Evolutionary conservation across 2,329 filamentous ascomycete species (phyloP), one percentile per base, ranked within the genome.

Genomic region (Trichoderma sp.): DNA sequence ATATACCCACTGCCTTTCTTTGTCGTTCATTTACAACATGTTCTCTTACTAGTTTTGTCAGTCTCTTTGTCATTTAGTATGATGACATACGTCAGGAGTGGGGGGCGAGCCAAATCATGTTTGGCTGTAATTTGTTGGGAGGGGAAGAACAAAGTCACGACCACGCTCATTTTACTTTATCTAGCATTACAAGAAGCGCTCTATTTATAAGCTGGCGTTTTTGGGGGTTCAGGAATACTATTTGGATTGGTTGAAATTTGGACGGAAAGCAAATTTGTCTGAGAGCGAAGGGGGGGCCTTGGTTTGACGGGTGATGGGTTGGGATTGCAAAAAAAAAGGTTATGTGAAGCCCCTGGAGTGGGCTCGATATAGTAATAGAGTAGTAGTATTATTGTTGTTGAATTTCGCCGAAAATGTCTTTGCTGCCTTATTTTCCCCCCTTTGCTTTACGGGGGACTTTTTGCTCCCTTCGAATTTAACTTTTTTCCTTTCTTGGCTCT

Each of bases 1-100:
- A 34, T 67, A 67, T 64, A 64, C 65, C 66, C 37, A 52, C 32
- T 42, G 9, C 42, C 22, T n/a, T 64, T 53, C 27, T 45, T 64
- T 54, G 32, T 39, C 48, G 13, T 53, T 54, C 32, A 39, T 53
- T 52, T 42, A 37, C 22, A 50, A n/a, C 3, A 25, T 50, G 19
- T 64, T 64, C 32, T 54, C 48, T 22, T 42, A 29, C 25, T 17
- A 39, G 17, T 29, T 53, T 63, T 54, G 22, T 52, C 59, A n/a
- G 27, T 53, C 34, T 54, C 17, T 59, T 45, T 45, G 19, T 29
- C 1, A 25, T 59, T 59, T 48, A 13, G 10, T 58, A 39, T 15
- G 37, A 29, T 37, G 27, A 27, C 37, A 59, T 59, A 45, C 25
- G 22, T 9, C 17, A 17, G 19, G 37, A 22, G 57, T 15, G 25